Conservation (phyloP, 768 basidiomycete species). For the Xerocomellus intermedius region DNA sequence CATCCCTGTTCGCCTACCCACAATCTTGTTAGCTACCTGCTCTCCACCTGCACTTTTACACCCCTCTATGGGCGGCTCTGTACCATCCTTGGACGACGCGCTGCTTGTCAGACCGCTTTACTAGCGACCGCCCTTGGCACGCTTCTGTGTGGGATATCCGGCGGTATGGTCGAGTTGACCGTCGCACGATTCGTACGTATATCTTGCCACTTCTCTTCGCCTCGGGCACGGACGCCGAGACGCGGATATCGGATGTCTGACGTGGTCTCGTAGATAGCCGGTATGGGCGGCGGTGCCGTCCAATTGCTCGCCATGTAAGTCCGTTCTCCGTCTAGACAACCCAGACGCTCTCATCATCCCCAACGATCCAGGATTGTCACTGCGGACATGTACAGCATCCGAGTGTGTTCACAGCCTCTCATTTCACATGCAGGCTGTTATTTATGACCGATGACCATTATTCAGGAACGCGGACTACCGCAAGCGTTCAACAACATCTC, state of each 20-base stretch:
- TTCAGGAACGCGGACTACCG: conserved; percentile 11
- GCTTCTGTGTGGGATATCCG: conserved; percentile 10
- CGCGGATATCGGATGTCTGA: not conserved
- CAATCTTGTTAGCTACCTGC: conserved; percentile 1
- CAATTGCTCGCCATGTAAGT: conserved; percentile 21
- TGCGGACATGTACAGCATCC: conserved; percentile 21
- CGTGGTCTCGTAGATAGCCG: conserved; percentile 15
- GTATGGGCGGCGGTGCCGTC: conserved; percentile 21
- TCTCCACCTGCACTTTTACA: conserved; percentile 19
- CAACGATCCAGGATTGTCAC: conserved; percentile 18
- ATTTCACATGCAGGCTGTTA: not conserved
- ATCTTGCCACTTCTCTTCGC: not conserved
- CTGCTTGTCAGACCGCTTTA: conserved; percentile 14
- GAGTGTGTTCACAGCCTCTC: conserved; percentile 3
- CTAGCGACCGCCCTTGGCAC: conserved; percentile 7
- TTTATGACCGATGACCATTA: not conserved
- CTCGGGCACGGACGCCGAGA: not conserved
- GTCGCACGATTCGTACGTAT: conserved; percentile 29
- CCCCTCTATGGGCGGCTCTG: conserved; percentile 20
- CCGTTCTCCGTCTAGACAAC: not conserved
- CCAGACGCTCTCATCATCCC: not conserved
- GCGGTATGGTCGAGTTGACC: conserved; percentile 10
- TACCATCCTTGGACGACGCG: conserved; percentile 13
- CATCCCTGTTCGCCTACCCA: not conserved
- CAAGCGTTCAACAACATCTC: conserved; percentile 45